Conservation (phyloP, 176 grass and related monocot genomes). For the Carex cristatella region DNA sequence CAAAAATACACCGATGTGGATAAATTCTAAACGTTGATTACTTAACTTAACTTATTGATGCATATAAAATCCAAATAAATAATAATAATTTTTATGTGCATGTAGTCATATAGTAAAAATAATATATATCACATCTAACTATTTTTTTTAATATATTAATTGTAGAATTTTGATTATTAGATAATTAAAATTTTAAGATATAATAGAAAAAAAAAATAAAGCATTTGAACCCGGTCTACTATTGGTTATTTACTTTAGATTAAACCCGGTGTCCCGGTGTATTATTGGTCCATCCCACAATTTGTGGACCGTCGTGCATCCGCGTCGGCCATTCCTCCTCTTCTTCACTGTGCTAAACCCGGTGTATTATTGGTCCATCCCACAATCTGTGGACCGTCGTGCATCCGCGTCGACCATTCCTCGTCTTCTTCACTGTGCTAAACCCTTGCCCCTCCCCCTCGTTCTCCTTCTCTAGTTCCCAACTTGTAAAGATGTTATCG, state of each 20-base stretch:
- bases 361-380: not conserved
- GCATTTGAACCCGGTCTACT: no score
- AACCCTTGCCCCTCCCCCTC: not conserved
- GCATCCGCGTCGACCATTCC: not conserved
- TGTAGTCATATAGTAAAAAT: no score
- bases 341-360: not conserved
- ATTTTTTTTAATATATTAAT: no score
- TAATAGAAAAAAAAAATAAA: no score
- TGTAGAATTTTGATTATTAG: no score
- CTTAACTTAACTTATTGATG: no score
- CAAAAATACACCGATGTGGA: no score
- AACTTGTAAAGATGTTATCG: constrained; percentile 24
- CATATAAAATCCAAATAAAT: no score
- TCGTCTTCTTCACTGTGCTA: not conserved
- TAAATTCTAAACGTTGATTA: no score
- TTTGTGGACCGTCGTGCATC: constrained; percentile 18
- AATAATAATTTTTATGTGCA: no score
- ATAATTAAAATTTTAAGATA: no score
- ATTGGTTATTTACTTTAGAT: not conserved
- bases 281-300: not conserved
- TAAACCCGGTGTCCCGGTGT: not conserved
- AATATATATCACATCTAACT: no score
- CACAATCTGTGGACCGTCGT: constrained; percentile 14
- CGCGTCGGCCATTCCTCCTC: not conserved
- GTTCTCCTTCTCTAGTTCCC: not conserved